A percentile compares a stretch with the other conserved stretches of the same genome.
phyloP scores from a whole-genome alignment of 2,329 filamentous ascomycete genomes.

The Penicillium aurantiogriseum region DNA sequence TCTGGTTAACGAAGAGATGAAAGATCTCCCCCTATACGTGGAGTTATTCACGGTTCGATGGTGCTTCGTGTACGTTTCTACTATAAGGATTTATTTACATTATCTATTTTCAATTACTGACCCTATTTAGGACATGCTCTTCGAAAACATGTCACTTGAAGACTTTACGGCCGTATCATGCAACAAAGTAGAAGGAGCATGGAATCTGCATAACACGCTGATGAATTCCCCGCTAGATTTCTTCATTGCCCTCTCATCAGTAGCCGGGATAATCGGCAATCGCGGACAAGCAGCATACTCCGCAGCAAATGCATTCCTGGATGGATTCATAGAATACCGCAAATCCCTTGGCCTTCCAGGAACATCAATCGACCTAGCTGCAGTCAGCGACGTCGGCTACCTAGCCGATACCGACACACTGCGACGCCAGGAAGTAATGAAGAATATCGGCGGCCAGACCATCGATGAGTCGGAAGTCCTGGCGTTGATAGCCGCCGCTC shows the following conservation, averaged over 20 bases:
- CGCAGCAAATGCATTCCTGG: conserved; percentile 29
- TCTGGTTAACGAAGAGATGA: conserved; percentile 21
- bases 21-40: conserved; percentile 38
- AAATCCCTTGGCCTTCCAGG: conserved; percentile 26
- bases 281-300: conserved; percentile 30
- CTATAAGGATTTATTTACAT: neutral
- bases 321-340: conserved; percentile 29
- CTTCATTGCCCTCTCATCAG: conserved; percentile 30
- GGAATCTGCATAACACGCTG: conserved; percentile 32
- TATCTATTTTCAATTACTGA: conserved; percentile 4
- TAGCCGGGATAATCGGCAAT: conserved; percentile 30
- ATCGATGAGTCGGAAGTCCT: conserved; percentile 53
- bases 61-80: conserved; percentile 35
- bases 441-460: conserved; percentile 24
- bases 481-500: conserved; percentile 53
- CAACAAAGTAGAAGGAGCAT: conserved; percentile 27
- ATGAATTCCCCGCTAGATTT: conserved; percentile 23
- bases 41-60: conserved; percentile 50
- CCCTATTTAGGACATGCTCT: conserved; percentile 26
- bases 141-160: conserved; percentile 32
- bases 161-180: conserved; percentile 22
- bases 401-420: conserved; percentile 21
- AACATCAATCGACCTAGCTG: conserved; percentile 31
- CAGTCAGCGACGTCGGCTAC: conserved; percentile 26
- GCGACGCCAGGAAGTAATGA: conserved; percentile 24